Conservation (phyloP, 495 filamentous ascomycete genomes). For the Daldinia bambusicola region DNA sequence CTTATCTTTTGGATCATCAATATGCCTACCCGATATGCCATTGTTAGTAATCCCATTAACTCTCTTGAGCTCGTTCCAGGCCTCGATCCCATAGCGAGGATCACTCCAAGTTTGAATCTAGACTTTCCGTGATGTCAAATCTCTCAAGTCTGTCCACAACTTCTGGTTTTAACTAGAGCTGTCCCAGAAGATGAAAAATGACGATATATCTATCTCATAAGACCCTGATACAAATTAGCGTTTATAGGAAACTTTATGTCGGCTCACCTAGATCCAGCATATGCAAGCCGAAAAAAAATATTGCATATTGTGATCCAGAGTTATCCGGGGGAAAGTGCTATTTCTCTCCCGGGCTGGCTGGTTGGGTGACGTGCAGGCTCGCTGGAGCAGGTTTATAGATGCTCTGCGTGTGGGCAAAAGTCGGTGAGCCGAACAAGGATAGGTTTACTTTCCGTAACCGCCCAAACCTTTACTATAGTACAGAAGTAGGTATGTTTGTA, state of each 20-base stretch:
- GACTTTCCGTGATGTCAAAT: conserved; percentile 25
- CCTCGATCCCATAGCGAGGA: conserved; percentile 28
- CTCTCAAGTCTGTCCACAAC: conserved; percentile 12
- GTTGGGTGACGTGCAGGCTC: conserved; percentile 44
- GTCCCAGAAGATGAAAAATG: conserved; percentile 3
- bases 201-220: neutral
- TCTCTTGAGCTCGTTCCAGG: conserved; percentile 35
- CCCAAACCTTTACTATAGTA: conserved; percentile 10
- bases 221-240: conserved; percentile 10
- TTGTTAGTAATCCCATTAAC: conserved; percentile 34
- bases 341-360: conserved; percentile 34
- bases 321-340: conserved; percentile 41
- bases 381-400: conserved; percentile 27
- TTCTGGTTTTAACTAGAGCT: conserved; percentile 1
- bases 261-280: conserved; percentile 22
- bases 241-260: conserved; percentile 11
- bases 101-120: conserved; percentile 26
- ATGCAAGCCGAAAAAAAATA: conserved; percentile 37
- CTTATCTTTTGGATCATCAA: conserved; percentile 27
- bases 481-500: conserved; percentile 16
- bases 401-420: conserved; percentile 44
- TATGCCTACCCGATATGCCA: conserved; percentile 30
- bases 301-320: conserved; percentile 37
- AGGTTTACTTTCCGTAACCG: conserved; percentile 27
- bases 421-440: conserved; percentile 48